phyloP scores from a whole-genome alignment of 2,329 filamentous ascomycete species.

The Nigrospora oryzae region DNA sequence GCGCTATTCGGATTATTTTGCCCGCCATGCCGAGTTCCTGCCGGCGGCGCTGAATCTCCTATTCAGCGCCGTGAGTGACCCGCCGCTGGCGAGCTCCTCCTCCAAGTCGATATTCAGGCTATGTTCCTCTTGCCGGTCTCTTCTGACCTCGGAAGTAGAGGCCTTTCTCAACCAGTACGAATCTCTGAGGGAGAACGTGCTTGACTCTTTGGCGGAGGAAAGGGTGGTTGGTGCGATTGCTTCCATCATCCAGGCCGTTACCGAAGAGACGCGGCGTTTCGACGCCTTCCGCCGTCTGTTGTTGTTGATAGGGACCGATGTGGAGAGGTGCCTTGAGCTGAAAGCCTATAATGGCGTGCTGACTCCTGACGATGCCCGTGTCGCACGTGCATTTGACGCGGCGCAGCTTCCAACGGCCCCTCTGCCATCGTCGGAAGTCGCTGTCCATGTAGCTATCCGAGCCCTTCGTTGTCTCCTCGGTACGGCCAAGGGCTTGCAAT shows the following conservation, averaged over 20 bases:
- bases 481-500: constrained; percentile 66
- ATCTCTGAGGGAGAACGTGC: constrained; percentile 47
- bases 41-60: constrained; percentile 66
- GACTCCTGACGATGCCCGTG: constrained; percentile 15
- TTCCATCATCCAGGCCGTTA: constrained; percentile 65
- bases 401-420: constrained; percentile 13
- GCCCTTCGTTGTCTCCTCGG: constrained; percentile 60
- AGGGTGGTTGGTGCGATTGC: constrained; percentile 67
- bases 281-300: constrained; percentile 50
- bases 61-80: constrained; percentile 59
- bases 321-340: constrained; percentile 33
- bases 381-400: constrained; percentile 17
- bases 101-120: constrained; percentile 67
- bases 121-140: constrained; percentile 65
- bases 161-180: constrained; percentile 67
- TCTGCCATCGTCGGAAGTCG: constrained; percentile 27
- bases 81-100: constrained; percentile 55
- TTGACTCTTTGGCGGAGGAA: constrained; percentile 65
- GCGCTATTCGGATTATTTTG: constrained; percentile 69
- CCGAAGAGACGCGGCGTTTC: constrained; percentile 45
- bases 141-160: constrained; percentile 57
- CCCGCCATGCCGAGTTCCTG: constrained; percentile 57
- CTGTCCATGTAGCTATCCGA: constrained; percentile 40
- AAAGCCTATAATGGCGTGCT: constrained; percentile 18
- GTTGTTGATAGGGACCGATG: constrained; percentile 52